These are phyloP conservation scores for Hypoxylon sp. DNA, from an alignment of 2,329 filamentous ascomycete species.

Conservation along the genomic window DNA sequence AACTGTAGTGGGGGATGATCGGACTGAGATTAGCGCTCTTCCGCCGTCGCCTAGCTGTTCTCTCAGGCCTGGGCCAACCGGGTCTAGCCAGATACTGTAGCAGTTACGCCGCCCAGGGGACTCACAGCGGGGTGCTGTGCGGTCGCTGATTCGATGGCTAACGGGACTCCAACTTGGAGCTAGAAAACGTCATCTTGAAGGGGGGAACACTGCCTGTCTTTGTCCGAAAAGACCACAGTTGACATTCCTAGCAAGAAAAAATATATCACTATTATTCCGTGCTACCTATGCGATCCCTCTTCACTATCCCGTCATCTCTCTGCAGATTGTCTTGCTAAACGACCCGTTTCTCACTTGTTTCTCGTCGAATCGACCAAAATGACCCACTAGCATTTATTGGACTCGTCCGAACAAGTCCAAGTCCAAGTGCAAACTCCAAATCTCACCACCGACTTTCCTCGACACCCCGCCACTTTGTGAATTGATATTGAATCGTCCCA, in stretches of 20 bases:
- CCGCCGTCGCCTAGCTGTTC: too few species aligned
- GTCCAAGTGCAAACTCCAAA: too few species aligned
- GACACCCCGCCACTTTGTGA: slow-evolving; percentile 1
- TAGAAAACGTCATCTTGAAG: slow-evolving; percentile 36
- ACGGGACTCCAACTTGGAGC: slow-evolving; percentile 8
- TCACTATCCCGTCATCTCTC: background rate
- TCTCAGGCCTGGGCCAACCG: slow-evolving; percentile 3
- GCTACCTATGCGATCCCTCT: background rate
- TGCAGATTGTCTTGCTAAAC: background rate
- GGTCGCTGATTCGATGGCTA: slow-evolving; percentile 3
- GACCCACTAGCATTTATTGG: slow-evolving; percentile 9
- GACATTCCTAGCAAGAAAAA: background rate
- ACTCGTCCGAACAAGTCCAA: background rate
- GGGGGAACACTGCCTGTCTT: slow-evolving; percentile 16
- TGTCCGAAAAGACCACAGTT: background rate
- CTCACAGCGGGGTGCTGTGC: slow-evolving; percentile 19
- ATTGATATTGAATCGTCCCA: slow-evolving; percentile 15
- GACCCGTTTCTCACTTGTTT: background rate
- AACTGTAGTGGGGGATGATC: slow-evolving; percentile 21
- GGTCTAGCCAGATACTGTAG: too few species aligned
- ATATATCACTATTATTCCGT: too few species aligned
- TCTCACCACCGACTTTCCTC: slow-evolving; percentile 14
- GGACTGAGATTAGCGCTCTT: slow-evolving; percentile 18
- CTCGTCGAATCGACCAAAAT: slow-evolving; percentile 13
- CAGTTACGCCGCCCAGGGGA: too few species aligned